Percentiles rank a stretch among this genome's conserved stretches.
Conservation (phyloP, 805 yeast genomes). For the Kodamaea hsintzibuensis region DNA sequence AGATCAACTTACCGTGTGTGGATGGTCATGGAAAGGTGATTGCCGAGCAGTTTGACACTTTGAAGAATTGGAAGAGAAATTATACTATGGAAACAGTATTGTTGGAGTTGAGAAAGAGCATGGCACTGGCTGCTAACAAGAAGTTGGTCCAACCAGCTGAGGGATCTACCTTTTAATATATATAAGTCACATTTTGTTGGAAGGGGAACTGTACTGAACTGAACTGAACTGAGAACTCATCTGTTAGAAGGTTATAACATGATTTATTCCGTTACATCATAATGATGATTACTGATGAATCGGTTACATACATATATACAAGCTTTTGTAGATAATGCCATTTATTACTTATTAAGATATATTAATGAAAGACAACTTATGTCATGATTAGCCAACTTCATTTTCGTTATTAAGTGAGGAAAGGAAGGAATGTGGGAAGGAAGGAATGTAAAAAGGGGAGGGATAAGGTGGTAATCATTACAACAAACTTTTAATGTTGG, state of each 20-base stretch:
- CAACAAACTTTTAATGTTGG: too few species aligned
- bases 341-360: background rate
- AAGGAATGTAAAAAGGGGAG: too few species aligned
- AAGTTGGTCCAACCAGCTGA: conserved; percentile 90
- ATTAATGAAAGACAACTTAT: too few species aligned
- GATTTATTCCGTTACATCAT: background rate
- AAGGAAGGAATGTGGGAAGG: too few species aligned
- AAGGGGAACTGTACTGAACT: too few species aligned
- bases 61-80: conserved; percentile 84
- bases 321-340: background rate
- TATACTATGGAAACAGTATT: conserved; percentile 92
- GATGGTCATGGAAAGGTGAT: conserved; percentile 57
- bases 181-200: too few species aligned
- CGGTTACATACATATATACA: background rate
- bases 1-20: conserved; percentile 92
- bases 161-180: conserved; percentile 66
- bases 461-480: too few species aligned
- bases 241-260: background rate
- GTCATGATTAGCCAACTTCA: too few species aligned
- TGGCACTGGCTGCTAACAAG: conserved; percentile 83
- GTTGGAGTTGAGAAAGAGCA: conserved; percentile 77
- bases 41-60: conserved; percentile 55
- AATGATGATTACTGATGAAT: background rate
- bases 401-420: too few species aligned
- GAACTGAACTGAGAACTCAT: background rate